These are phyloP conservation scores for Colletotrichum trifolii DNA, from an alignment of 2,329 filamentous ascomycete genomes.

Conservation along the genomic window DNA sequence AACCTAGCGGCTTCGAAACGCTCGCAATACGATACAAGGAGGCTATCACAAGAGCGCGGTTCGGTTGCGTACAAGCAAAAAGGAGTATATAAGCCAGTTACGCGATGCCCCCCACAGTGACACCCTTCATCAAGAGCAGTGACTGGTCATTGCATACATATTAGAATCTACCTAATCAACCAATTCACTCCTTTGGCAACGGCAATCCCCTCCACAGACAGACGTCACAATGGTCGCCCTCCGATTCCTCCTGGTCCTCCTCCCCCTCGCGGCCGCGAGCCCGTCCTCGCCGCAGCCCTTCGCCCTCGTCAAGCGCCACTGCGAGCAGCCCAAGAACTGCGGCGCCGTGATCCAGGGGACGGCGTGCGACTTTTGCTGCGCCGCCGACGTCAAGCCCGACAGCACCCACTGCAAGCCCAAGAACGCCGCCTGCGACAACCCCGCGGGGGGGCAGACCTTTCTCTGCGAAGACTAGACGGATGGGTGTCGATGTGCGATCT, in stretches of 20 bases:
- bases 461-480: constrained; percentile 5
- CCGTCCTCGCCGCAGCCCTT: neutral
- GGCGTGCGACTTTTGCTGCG: constrained; percentile 24
- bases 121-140: no score
- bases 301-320: constrained; percentile 27
- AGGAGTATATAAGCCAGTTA: no score
- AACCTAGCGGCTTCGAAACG: no score
- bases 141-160: neutral
- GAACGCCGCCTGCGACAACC: neutral
- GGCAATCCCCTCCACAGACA: neutral
- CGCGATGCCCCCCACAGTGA: no score
- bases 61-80: no score
- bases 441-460: constrained; percentile 5
- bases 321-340: constrained; percentile 37
- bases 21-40: no score
- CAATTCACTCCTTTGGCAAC: neutral
- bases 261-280: constrained; percentile 18
- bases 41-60: no score
- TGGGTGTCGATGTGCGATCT: neutral
- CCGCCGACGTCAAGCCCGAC: constrained; percentile 23
- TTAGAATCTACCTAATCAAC: neutral
- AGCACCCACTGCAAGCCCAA: constrained; percentile 16
- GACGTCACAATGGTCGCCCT: constrained; percentile 3
- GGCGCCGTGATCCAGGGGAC: constrained; percentile 25
- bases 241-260: neutral